Evolutionary conservation across 768 basidiomycete species (phyloP).

Genomic region (Mycena rosella): DNA sequence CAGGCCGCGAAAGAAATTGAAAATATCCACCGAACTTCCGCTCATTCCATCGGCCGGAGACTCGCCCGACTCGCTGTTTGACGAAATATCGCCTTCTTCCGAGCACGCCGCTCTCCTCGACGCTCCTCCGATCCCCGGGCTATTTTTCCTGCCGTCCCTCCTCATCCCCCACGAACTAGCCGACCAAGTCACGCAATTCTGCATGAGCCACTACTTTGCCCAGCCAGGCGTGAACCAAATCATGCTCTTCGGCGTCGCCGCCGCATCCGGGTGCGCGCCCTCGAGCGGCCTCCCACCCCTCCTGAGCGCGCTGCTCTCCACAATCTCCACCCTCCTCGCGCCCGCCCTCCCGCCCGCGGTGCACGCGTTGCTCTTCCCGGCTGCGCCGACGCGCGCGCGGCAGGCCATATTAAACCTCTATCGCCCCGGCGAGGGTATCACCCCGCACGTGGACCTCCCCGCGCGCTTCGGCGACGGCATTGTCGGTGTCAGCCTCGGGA

Average conservation of each 20-base stretch:
- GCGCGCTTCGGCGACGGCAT: slow-evolving; percentile 91
- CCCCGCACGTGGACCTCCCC: slow-evolving; percentile 89
- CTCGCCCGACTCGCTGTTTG: slow-evolving; percentile 27
- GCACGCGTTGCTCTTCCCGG: slow-evolving; percentile 73
- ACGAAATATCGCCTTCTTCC: slow-evolving; percentile 8
- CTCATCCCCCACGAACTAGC: slow-evolving; percentile 66
- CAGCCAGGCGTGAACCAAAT: slow-evolving; percentile 74
- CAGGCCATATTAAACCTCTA: slow-evolving; percentile 95
- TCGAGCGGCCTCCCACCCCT: slow-evolving; percentile 67
- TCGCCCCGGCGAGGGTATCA: slow-evolving; percentile 89
- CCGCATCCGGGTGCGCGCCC: slow-evolving; percentile 22
- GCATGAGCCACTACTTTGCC: slow-evolving; percentile 69
- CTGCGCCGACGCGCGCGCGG: slow-evolving; percentile 61
- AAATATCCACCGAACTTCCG: slow-evolving; percentile 14
- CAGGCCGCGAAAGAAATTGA: background rate
- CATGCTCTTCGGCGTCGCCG: slow-evolving; percentile 79
- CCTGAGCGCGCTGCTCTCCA: slow-evolving; percentile 65
- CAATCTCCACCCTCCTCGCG: slow-evolving; percentile 61
- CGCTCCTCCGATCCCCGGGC: slow-evolving; percentile 72
- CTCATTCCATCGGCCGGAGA: background rate
- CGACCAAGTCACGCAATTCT: slow-evolving; percentile 61
- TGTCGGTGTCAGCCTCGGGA: slow-evolving; percentile 85
- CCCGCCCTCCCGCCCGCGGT: slow-evolving; percentile 63
- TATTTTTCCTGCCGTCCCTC: slow-evolving; percentile 69
- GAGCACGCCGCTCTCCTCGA: slow-evolving; percentile 47